Evolutionary conservation across 306 rosid genomes (phyloP).

Genomic region (Rosa rugosa): DNA sequence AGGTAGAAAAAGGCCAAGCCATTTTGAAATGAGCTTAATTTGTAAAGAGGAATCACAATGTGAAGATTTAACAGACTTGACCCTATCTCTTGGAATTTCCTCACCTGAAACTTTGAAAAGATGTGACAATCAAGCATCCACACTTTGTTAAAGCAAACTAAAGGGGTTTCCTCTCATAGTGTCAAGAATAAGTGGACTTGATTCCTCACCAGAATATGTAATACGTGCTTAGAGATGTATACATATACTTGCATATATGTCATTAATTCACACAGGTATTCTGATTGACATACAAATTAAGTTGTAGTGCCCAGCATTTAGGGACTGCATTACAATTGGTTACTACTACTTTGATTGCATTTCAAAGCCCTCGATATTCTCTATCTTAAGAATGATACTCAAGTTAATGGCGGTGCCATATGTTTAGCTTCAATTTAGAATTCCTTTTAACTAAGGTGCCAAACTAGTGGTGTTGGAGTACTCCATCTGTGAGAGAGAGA

Average conservation of each 20-base stretch:
- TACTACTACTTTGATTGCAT: neutral
- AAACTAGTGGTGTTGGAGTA: constrained; percentile 33
- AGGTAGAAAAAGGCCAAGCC: constrained; percentile 26
- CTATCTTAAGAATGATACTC: constrained; percentile 28
- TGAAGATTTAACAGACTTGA: constrained; percentile 35
- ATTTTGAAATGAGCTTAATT: constrained; percentile 31
- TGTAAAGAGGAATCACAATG: constrained; percentile 37
- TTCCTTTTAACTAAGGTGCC: constrained; percentile 22
- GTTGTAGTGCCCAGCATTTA: neutral
- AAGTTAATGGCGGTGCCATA: constrained; percentile 27
- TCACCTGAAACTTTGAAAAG: constrained; percentile 44
- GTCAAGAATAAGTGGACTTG: constrained; percentile 52
- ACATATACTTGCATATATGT: neutral
- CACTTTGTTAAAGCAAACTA: constrained; percentile 51
- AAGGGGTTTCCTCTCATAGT: constrained; percentile 39
- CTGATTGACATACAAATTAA: neutral
- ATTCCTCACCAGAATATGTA: constrained; percentile 40
- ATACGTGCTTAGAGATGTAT: neutral
- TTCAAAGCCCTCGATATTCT: neutral
- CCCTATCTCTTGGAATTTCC: constrained; percentile 48
- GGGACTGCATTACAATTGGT: neutral
- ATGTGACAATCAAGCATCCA: constrained; percentile 58
- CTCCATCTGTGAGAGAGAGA: constrained; percentile 1
- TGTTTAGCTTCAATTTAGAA: constrained; percentile 24
- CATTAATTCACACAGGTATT: neutral